Conservation (phyloP, 2,329 filamentous ascomycete species). For the Zymoseptoria passerinii region DNA sequence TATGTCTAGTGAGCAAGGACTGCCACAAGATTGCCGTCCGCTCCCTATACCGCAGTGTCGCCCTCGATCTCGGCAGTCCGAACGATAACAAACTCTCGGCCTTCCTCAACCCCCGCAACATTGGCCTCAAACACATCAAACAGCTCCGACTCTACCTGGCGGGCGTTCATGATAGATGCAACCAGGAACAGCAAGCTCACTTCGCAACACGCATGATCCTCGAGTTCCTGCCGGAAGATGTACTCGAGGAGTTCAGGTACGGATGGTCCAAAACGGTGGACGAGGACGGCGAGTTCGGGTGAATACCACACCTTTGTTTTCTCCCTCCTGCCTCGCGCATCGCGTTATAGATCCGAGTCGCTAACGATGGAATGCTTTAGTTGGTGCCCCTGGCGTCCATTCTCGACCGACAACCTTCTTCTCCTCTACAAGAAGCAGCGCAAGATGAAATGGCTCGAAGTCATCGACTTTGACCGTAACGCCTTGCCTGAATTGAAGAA, state of each 20-base stretch:
- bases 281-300: neutral
- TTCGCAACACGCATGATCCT: slow-evolving; percentile 43
- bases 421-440: slow-evolving; percentile 43
- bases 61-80: slow-evolving; percentile 39
- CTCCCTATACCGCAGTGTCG: slow-evolving; percentile 39
- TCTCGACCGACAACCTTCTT: slow-evolving; percentile 41
- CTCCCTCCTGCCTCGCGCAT: neutral
- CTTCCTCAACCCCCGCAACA: slow-evolving; percentile 41
- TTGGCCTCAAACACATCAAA: slow-evolving; percentile 39
- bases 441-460: slow-evolving; percentile 42
- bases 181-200: slow-evolving; percentile 37
- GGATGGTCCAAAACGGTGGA: slow-evolving; percentile 4
- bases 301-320: neutral
- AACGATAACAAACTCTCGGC: slow-evolving; percentile 38
- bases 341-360: neutral
- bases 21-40: slow-evolving; percentile 40
- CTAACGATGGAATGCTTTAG: slow-evolving; percentile 11
- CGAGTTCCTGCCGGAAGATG: slow-evolving; percentile 42
- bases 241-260: slow-evolving; percentile 40
- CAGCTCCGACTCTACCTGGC: slow-evolving; percentile 41
- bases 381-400: slow-evolving; percentile 44
- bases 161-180: slow-evolving; percentile 37
- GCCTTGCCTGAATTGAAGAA: slow-evolving; percentile 37
- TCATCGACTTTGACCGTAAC: slow-evolving; percentile 38
- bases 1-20: slow-evolving; percentile 41